Conservation (phyloP, 805 yeast genomes). For the Yarrowia sp. region DNA sequence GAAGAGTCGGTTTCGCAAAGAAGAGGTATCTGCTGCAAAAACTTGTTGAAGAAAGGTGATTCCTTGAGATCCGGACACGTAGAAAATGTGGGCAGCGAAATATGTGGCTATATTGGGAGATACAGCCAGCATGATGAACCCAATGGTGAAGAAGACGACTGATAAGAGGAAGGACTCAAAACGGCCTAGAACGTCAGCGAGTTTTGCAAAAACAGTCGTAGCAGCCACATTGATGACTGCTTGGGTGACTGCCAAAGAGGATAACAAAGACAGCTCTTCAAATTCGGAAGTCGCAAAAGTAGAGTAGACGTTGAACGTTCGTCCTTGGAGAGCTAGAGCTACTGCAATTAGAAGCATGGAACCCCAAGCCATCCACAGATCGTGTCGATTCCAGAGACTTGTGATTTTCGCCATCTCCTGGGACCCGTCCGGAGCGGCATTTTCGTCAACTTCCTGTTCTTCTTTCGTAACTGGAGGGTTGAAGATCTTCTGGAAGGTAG, state of each 20-base stretch:
- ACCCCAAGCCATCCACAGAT: slow-evolving; percentile 30
- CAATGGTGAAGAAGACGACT: slow-evolving; percentile 49
- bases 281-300: slow-evolving; percentile 55
- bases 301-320: slow-evolving; percentile 35
- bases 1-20: slow-evolving; percentile 53
- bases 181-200: slow-evolving; percentile 54
- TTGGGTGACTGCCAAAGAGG: slow-evolving; percentile 53
- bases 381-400: slow-evolving; percentile 20
- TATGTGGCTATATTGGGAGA: slow-evolving; percentile 49
- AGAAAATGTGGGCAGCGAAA: slow-evolving; percentile 22
- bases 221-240: slow-evolving; percentile 53
- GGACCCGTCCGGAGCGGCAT: slow-evolving; percentile 22
- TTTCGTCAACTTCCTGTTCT: slow-evolving; percentile 5
- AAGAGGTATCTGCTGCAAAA: slow-evolving; percentile 51
- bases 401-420: slow-evolving; percentile 37
- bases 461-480: slow-evolving; percentile 11
- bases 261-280: slow-evolving; percentile 52
- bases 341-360: slow-evolving; percentile 29
- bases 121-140: slow-evolving; percentile 52
- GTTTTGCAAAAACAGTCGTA: slow-evolving; percentile 53
- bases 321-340: slow-evolving; percentile 23
- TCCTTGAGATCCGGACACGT: slow-evolving; percentile 52
- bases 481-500: slow-evolving; percentile 12
- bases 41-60: slow-evolving; percentile 51
- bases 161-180: slow-evolving; percentile 51